Evolutionary conservation across 169 alveolate species (phyloP), one percentile per base, ranked within the genome.

Genomic region (Plasmodium vinckei): DNA sequence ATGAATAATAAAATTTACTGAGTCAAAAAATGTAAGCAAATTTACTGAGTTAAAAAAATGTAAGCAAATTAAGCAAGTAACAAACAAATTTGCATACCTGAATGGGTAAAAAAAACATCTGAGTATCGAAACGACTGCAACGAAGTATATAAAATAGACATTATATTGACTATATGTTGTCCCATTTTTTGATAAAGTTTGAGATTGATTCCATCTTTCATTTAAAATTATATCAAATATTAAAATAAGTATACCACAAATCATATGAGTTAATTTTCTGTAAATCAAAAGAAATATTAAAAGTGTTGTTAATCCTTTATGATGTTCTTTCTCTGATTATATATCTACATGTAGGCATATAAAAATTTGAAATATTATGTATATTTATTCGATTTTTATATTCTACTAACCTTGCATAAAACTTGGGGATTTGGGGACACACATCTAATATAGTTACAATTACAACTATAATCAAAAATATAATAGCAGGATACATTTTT

Each of bases 221-320:
- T 77, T 61, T n/a, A 77, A 47, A 46, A 56, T 64, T 12, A 65
- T 33, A 54, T 77, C 89, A 4, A 77, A 77, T 27, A 63, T 46
- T 53, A 77, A 46, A 54, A 77, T 77, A 9, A 77, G n/a, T 27
- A 77, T 7, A 12, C 89, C 89, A 57, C 89, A 77, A 5, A 77
- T 4, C 79, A 77, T 77, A 47, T 77, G 89, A 27, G 89, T 68
- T 17, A 77, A 44, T 17, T 77, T 77, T 21, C 89, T 77, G 54
- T 6, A 47, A 21, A 49, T n/a, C 9, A 27, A n/a, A 69, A 49
- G 27, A 13, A 53, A 53, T 51, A 53, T 27, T 5, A 39, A 15
- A 13, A 13, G 21, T 12, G 10, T 13, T 12, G 10, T 13, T 51
- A 51, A 15, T 2, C 0, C 7, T 51, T 51, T 1, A 51, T 3